Conservation (phyloP, 2,329 filamentous ascomycete genomes). For the Ramichloridium luteum region DNA sequence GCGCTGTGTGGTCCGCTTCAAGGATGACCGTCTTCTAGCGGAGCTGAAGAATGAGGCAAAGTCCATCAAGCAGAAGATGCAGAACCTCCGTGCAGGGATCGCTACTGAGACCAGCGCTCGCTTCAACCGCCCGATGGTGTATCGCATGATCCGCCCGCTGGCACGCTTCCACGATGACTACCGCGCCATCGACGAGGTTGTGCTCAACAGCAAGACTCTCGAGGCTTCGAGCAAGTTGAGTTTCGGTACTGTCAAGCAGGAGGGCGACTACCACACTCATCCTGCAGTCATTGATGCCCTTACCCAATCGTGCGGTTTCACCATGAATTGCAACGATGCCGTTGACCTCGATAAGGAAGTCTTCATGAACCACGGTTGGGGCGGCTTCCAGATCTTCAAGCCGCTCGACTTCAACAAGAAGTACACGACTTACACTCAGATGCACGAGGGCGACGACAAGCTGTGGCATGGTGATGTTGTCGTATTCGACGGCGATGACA, state of each 20-base stretch:
- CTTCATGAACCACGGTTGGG: constrained; percentile 27
- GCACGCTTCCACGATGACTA: constrained; percentile 10
- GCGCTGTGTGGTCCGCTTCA: not conserved
- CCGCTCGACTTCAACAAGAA: not conserved
- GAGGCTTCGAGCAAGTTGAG: constrained; percentile 21
- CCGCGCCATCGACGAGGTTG: constrained; percentile 18
- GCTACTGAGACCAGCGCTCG: too few species aligned
- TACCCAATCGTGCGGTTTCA: constrained; percentile 21
- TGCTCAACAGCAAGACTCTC: constrained; percentile 21
- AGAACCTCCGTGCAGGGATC: too few species aligned
- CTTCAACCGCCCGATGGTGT: constrained; percentile 23
- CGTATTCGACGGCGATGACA: too few species aligned
- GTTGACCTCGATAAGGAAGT: constrained; percentile 22
- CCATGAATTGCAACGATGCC: constrained; percentile 16
- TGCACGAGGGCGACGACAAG: not conserved
- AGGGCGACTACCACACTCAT: constrained; percentile 10
- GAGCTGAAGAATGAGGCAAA: too few species aligned
- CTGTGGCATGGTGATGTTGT: not conserved
- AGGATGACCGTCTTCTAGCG: too few species aligned
- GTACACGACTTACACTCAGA: not conserved
- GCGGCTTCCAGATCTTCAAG: constrained; percentile 10
- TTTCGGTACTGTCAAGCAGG: constrained; percentile 9
- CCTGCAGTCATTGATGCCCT: constrained; percentile 28
- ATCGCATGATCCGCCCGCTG: constrained; percentile 23
- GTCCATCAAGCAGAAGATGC: too few species aligned